Evolutionary conservation across 2,329 filamentous ascomycete genomes (phyloP).

Genomic region (Diplodia intermedia): DNA sequence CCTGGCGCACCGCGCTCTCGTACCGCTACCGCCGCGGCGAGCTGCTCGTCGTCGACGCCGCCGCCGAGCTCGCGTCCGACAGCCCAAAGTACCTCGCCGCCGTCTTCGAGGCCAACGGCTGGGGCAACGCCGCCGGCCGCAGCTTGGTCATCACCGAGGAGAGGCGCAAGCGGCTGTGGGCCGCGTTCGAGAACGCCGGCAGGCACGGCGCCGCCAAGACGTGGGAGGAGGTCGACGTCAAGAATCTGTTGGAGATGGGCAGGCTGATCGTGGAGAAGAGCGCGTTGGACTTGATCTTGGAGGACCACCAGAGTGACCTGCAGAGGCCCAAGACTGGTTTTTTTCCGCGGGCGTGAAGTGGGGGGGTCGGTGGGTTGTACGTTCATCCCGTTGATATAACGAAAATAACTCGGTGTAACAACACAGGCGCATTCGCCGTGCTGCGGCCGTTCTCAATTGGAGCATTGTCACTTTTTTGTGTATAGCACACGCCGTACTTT

Average conservation of each 20-base stretch:
- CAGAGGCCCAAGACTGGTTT: constrained; percentile 21
- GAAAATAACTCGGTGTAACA: constrained; percentile 32
- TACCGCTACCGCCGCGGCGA: constrained; percentile 90
- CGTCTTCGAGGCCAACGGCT: constrained; percentile 73
- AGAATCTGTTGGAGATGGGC: constrained; percentile 86
- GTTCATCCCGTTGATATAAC: not conserved
- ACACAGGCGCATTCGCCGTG: constrained; percentile 8
- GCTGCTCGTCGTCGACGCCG: constrained; percentile 82
- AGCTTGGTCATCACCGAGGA: constrained; percentile 31
- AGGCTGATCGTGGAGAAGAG: constrained; percentile 85
- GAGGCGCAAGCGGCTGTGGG: constrained; percentile 44
- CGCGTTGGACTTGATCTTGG: constrained; percentile 78
- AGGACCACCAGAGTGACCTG: constrained; percentile 63
- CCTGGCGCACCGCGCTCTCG: constrained; percentile 91
- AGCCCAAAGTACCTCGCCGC: constrained; percentile 68
- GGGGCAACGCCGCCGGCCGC: constrained; percentile 41
- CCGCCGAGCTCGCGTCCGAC: constrained; percentile 72
- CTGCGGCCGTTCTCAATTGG: not conserved
- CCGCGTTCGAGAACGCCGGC: constrained; percentile 66
- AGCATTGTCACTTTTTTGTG: not conserved
- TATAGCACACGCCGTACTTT: too few species aligned
- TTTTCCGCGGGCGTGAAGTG: constrained; percentile 49
- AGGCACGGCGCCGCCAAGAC: constrained; percentile 67
- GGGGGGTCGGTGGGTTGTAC: constrained; percentile 48
- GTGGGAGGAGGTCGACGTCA: constrained; percentile 87